Conservation (phyloP, 2,329 filamentous ascomycete species). For the Cladophialophora bantiana region DNA sequence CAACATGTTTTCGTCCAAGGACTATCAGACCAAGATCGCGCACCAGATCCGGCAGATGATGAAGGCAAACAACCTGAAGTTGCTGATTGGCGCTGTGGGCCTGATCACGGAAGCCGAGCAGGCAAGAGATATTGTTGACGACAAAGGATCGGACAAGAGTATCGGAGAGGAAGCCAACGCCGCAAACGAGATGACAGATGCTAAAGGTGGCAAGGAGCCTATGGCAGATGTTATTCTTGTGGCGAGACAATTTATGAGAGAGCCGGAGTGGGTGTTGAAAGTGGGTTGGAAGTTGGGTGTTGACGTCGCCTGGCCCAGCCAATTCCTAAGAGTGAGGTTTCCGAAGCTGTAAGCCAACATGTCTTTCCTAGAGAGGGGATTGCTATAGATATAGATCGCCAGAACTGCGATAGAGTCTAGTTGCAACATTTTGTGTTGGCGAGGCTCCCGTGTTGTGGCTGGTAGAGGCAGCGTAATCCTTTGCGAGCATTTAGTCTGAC, state of each 20-base stretch:
- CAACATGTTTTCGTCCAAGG: constrained; percentile 49
- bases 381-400: constrained; percentile 9
- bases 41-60: constrained; percentile 53
- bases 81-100: constrained; percentile 61
- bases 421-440: not conserved
- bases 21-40: constrained; percentile 60
- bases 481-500: not conserved
- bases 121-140: constrained; percentile 56
- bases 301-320: constrained; percentile 57
- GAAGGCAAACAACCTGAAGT: constrained; percentile 46
- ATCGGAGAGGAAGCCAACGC: constrained; percentile 37
- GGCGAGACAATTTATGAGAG: constrained; percentile 62
- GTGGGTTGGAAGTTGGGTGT: constrained; percentile 59
- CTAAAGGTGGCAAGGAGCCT: constrained; percentile 34
- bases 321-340: constrained; percentile 50
- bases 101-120: constrained; percentile 62
- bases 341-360: constrained; percentile 30
- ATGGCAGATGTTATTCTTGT: constrained; percentile 59
- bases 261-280: constrained; percentile 62
- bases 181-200: constrained; percentile 38
- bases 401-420: constrained; percentile 3
- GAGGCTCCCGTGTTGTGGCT: not conserved
- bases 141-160: constrained; percentile 34
- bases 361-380: not conserved
- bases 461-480: not conserved